phyloP scores from a whole-genome alignment of 495 filamentous ascomycete species.

The Xylaria cubensis region DNA sequence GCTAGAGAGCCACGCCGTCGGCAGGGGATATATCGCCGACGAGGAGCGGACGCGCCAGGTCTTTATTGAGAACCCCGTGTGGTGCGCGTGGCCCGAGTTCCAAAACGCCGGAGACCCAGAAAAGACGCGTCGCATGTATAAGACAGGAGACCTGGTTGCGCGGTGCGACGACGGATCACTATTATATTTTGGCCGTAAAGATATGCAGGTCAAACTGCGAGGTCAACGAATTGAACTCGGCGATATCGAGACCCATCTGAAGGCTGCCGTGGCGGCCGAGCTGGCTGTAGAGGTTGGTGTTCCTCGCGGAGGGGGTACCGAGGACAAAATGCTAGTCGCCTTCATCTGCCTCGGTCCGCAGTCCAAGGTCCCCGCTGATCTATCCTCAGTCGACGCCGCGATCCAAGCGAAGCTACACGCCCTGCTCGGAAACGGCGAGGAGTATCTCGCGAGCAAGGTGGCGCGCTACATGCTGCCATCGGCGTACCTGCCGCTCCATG shows the following conservation, averaged over 20 bases:
- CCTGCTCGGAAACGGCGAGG: conserved; percentile 2
- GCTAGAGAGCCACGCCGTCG: conserved; percentile 32
- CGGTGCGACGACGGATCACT: conserved; percentile 34
- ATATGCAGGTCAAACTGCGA: conserved; percentile 24
- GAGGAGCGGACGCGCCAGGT: conserved; percentile 34
- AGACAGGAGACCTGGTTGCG: conserved; percentile 25
- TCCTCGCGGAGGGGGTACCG: conserved; percentile 7
- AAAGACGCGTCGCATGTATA: conserved; percentile 15
- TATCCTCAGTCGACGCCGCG: conserved; percentile 9
- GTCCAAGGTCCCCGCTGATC: not conserved
- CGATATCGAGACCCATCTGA: conserved; percentile 13
- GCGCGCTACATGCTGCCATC: conserved; percentile 20
- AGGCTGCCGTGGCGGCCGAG: not conserved
- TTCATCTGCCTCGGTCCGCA: conserved; percentile 14
- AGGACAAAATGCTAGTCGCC: conserved; percentile 14
- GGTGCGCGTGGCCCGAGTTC: conserved; percentile 32
- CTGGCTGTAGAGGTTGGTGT: conserved; percentile 8
- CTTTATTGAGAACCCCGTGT: conserved; percentile 49
- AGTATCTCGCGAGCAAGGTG: conserved; percentile 1
- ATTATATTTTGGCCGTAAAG: conserved; percentile 32
- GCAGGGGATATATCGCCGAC: conserved; percentile 45
- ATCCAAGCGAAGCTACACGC: not conserved
- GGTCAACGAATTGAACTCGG: conserved; percentile 23
- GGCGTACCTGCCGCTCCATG: conserved; percentile 23
- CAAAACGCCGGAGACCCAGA: not conserved